These are phyloP conservation scores for Trichocladium antarcticum DNA, from an alignment of 495 filamentous ascomycete genomes.

Conservation along the genomic window DNA sequence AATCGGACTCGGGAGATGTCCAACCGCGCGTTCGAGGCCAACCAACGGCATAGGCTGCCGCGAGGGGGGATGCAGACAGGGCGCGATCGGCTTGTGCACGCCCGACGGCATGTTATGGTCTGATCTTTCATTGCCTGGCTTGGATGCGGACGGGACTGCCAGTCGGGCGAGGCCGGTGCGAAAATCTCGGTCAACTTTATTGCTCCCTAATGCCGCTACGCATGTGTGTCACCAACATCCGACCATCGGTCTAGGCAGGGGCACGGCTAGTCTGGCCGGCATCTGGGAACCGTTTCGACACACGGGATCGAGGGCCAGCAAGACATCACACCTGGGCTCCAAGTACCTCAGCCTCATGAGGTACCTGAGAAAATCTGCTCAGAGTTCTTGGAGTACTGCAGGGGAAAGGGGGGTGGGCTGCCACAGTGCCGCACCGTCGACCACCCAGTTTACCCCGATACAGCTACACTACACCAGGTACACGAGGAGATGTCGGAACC, in stretches of 20 bases:
- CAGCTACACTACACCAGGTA: too few relatives aligned
- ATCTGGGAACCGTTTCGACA: neutral
- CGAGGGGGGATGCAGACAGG: neutral
- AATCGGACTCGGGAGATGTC: neutral
- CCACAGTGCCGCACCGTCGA: neutral
- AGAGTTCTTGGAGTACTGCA: neutral
- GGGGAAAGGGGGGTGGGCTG: too few relatives aligned
- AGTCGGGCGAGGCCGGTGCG: neutral
- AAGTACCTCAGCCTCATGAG: neutral
- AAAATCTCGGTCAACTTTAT: neutral
- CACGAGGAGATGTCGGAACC: too few relatives aligned
- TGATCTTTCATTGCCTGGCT: neutral
- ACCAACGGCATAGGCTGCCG: constrained; percentile 1
- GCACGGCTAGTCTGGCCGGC: neutral
- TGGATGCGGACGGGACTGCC: neutral
- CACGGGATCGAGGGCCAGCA: too few relatives aligned
- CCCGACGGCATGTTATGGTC: neutral
- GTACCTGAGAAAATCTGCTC: too few relatives aligned
- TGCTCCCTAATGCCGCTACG: constrained; percentile 2
- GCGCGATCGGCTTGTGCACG: constrained; percentile 1
- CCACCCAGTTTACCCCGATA: too few relatives aligned
- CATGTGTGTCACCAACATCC: constrained; percentile 1
- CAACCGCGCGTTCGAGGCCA: too few relatives aligned
- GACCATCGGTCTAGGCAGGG: neutral
- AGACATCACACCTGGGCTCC: too few relatives aligned